Evolutionary conservation across 2,329 filamentous ascomycete genomes (phyloP).

Genomic region (Penicillium sp.): DNA sequence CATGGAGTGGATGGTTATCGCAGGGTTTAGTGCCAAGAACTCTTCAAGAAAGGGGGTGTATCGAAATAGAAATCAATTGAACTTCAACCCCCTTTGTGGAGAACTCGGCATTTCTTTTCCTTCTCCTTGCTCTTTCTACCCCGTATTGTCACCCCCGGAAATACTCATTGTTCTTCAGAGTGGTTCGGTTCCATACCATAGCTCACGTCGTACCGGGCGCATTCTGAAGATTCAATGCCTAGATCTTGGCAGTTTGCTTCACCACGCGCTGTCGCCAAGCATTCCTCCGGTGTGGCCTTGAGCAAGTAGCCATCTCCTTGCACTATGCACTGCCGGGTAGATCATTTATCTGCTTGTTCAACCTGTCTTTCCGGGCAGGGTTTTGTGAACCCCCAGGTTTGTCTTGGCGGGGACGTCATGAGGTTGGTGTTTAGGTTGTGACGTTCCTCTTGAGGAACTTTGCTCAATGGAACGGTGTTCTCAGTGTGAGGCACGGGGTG

Average conservation of each 20-base stretch:
- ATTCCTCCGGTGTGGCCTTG: conserved; percentile 6
- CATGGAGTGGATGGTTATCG: background rate
- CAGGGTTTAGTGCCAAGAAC: conserved; percentile 4
- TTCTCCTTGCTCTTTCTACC: conserved; percentile 5
- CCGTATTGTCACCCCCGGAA: conserved; percentile 10
- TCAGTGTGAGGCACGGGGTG: background rate
- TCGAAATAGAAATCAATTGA: background rate
- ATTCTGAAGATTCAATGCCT: conserved; percentile 12
- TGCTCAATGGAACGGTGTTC: conserved; percentile 1
- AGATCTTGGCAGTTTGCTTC: conserved; percentile 11
- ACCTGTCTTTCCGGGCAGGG: background rate
- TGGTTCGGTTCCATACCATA: background rate
- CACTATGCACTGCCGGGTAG: conserved; percentile 1
- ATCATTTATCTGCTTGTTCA: conserved; percentile 13
- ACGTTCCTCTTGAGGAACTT: background rate
- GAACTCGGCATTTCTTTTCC: background rate
- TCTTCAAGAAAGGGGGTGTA: conserved; percentile 5
- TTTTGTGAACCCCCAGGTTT: background rate
- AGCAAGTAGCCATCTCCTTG: background rate
- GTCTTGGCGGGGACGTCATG: conserved; percentile 1
- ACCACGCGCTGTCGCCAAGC: conserved; percentile 10
- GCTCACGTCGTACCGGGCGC: conserved; percentile 4
- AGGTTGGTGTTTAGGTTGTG: background rate
- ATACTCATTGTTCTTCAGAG: background rate
- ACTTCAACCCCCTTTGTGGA: conserved; percentile 8